Base-by-base conservation (phyloP, 2,329 filamentous ascomycete species). In the Fusarium beomiforme region DNA sequence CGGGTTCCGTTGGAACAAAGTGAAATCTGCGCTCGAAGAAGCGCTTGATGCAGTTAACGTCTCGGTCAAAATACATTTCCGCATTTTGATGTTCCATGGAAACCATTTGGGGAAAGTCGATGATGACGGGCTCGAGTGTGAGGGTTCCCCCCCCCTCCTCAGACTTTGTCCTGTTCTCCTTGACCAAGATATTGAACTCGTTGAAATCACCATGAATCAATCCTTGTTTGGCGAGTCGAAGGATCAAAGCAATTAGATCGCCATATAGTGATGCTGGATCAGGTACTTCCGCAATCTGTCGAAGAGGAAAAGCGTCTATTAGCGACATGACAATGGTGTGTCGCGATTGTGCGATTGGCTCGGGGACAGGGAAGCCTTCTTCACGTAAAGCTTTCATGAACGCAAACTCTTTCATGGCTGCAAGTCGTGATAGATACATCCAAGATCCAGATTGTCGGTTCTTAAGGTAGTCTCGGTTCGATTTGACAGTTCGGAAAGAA, bases 171-270 rank as follows among this genome's bases (percentile, higher is more conserved):
- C 79, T 84, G 59, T 86, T 89, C 80, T 98, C 95, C 78, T 96
- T 94, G 79, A 99, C 91, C 36, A 99, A 85, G 71, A 99, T 95
- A 80, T 99, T 99, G 87, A 99, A 99, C 81, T 99, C 97, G 84
- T 99, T 99, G 85, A 97, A 99, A 80, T 99, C 96, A 69, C 96
- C 96, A 79, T 99, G 96, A 68, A 99, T 99, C 50, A 99, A 85
- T 10, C 96, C 96, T 74, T 95, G 90, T 68, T 90, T 90, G 9
- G 96, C 95, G 42, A 99, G 86, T 31, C 91, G 89, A 44, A 99
- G 85, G 60, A 99, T 94, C 75, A 98, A 88, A 43, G 90, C 87
- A 77, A 99, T 97, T 36, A 99, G 85, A 67, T 98, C 94, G n/a
- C 91, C 91, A 79, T 99, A 99, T 9, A 99, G 86, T n/a, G 84